Evolutionary conservation across 139 green algal species (phyloP), one percentile per base, ranked within the genome.

Genomic region (Haematococcus sp.): DNA sequence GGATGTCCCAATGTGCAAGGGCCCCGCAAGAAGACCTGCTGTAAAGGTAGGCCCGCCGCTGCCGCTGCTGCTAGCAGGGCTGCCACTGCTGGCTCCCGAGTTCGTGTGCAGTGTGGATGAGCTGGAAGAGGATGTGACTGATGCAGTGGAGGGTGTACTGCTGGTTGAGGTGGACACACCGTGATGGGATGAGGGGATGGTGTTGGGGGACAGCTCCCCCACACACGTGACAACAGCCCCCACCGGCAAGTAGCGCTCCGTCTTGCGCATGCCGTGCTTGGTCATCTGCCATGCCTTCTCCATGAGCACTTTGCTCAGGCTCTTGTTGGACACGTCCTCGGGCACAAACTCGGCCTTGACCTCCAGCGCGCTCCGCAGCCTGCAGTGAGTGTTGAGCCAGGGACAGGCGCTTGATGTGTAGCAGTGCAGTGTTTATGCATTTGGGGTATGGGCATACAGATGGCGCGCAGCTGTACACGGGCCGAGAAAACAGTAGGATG

Each of bases 221-320:
- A 89, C 76, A 11, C 86, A 75, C 7, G 81, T 89, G 2, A 89
- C 58, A 17, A 83, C 58, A 1, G 80, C 74, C 17, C 82, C 76
- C 19, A 83, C 55, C 5, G 84, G 81, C 31, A 89, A 33, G 60
- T 77, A 89, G 2, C 75, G 73, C 69, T 85, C 80, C 28, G 80
- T 85, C 49, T 73, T 77, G 43, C 80, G 75, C n/a, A 82, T 69
- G 27, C 80, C 80, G 31, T 72, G 35, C 66, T 81, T 85, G 35
- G 75, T 60, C 80, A 85, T 85, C 35, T 73, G 67, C 73, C 74
- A 65, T 1, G 76, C 76, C 70, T 74, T 81, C 35, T 72, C 73
- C 54, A 81, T 55, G n/a, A 81, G 59, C 35, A 58, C 34, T 40
- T 74, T 64, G 35, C 70, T 22, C 16, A 81, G 34, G 0, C 59